Base-by-base conservation (phyloP, 352 stramenopile species). In the Phytophthora pistaciae region DNA sequence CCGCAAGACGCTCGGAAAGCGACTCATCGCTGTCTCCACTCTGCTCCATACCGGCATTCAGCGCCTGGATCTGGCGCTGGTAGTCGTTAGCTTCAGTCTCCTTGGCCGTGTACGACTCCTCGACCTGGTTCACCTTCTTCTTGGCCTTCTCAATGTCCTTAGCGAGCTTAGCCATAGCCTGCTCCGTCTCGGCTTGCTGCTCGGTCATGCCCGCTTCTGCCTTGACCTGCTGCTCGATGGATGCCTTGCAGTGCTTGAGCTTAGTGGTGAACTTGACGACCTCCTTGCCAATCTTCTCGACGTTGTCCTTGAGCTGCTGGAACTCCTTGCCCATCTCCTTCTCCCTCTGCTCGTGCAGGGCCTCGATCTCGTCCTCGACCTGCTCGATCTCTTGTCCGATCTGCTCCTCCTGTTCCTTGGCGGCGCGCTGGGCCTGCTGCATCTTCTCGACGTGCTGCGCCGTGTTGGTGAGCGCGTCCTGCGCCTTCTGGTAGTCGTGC, bases 401-500 rank as follows among this genome's bases (percentile, higher is more conserved):
- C 53, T 84, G 60, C n/a, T 67, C 54, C 48, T 91, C 80, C 55
- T 90, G 75, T 16, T 88, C 69, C 38, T 76, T 68, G 0, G 89
- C 90, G 9, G 93, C 80, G 70, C 93, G 89, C 46, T 97, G 83
- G 29, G 90, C 84, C n/a, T 90, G 82, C 70, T 98, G 83, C 78
- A 98, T 91, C 60, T 95, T 90, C 31, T 92, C 76, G 20, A 99
- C 90, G 60, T 98, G 80, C 10, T 95, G 85, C 38, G 92, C 87
- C 60, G 84, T 95, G 62, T 94, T 97, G 49, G 80, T 84, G 18
- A 99, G 78, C 33, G 90, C 92, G 23, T 95, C 78, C 38, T 98
- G 76, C 7, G 95, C 95, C 70, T 97, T 90, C 31, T 95, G 84
- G 75, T 95, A 99, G 56, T 99, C 93, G 72, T 93, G 92, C 1